phyloP scores from a whole-genome alignment of 164 flowering plant genomes.

The Protea cynaroides region DNA sequence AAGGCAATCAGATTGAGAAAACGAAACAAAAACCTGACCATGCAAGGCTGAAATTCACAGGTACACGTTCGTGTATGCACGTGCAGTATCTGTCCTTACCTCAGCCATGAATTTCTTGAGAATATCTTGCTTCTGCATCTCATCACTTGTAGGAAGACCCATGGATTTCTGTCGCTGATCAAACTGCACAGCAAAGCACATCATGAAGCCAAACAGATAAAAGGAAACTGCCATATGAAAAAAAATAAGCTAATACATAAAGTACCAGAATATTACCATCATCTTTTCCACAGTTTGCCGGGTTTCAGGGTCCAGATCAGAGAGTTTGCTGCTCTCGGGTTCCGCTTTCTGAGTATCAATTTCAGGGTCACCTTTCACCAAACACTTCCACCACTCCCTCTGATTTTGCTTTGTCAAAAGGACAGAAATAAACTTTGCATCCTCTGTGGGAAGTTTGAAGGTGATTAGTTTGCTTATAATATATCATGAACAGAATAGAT shows the following conservation, averaged over 20 bases:
- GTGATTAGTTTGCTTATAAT: background rate
- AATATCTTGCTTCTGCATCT: slow-evolving; percentile 76
- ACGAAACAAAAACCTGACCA: background rate
- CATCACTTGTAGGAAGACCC: slow-evolving; percentile 96
- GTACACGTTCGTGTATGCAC: too few relatives aligned
- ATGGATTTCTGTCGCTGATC: slow-evolving; percentile 90
- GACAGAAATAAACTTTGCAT: slow-evolving; percentile 53
- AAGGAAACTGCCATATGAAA: background rate
- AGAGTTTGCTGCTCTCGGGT: slow-evolving; percentile 81
- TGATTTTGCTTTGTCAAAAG: slow-evolving; percentile 83
- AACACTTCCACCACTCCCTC: slow-evolving; percentile 95
- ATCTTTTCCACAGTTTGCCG: slow-evolving; percentile 87
- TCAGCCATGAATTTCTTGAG: slow-evolving; percentile 90
- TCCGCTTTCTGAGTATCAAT: slow-evolving; percentile 91
- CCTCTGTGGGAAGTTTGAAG: slow-evolving; percentile 52
- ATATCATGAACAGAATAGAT: too few relatives aligned
- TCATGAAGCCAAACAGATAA: background rate
- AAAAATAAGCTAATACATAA: background rate
- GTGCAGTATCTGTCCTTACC: slow-evolving; percentile 29
- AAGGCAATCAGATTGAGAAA: too few relatives aligned
- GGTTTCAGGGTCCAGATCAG: slow-evolving; percentile 86
- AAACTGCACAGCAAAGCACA: slow-evolving; percentile 40
- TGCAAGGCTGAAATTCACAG: background rate
- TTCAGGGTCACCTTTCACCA: slow-evolving; percentile 91
- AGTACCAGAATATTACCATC: slow-evolving; percentile 58